Percentiles rank a stretch among this genome's conserved stretches.
Evolutionary conservation across 257 asterid genomes (phyloP).

Genomic region (Vinca minor): DNA sequence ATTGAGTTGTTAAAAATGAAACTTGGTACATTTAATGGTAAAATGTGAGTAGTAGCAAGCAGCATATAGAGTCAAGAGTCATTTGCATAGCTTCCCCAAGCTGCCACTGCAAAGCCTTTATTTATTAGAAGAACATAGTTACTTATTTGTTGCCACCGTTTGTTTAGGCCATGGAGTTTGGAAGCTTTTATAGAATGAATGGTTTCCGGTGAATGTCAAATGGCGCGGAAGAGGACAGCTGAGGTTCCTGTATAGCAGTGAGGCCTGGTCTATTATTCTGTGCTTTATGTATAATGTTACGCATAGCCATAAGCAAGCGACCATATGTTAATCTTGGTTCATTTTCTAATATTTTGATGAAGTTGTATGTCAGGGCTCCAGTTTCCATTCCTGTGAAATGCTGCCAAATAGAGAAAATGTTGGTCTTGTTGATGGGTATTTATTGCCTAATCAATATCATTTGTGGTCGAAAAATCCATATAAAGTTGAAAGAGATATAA

Average conservation of each 20-base stretch:
- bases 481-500: slow-evolving; percentile 6
- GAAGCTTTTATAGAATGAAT: slow-evolving; percentile 33
- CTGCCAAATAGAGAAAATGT: slow-evolving; percentile 24
- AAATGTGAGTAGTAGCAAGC: too few relatives aligned
- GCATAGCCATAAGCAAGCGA: slow-evolving; percentile 37
- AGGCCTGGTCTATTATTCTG: slow-evolving; percentile 32
- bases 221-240: slow-evolving; percentile 49
- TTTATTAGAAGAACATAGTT: slow-evolving; percentile 3
- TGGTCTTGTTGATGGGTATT: too few relatives aligned
- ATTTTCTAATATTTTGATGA: slow-evolving; percentile 44
- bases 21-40: not conserved
- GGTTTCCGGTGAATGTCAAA: slow-evolving; percentile 54
- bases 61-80: not conserved
- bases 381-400: slow-evolving; percentile 52
- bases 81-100: not conserved
- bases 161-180: slow-evolving; percentile 8
- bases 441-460: not conserved
- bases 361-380: slow-evolving; percentile 71
- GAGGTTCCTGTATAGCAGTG: slow-evolving; percentile 55
- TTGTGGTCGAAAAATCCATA: not conserved
- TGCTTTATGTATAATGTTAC: slow-evolving; percentile 32
- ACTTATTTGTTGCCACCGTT: slow-evolving; percentile 6
- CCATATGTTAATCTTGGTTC: slow-evolving; percentile 56
- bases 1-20: not conserved
- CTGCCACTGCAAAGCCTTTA: not conserved